These are phyloP conservation scores for Phytopythium helicoides DNA, from an alignment of 352 stramenopile genomes.

Conservation along the genomic window DNA sequence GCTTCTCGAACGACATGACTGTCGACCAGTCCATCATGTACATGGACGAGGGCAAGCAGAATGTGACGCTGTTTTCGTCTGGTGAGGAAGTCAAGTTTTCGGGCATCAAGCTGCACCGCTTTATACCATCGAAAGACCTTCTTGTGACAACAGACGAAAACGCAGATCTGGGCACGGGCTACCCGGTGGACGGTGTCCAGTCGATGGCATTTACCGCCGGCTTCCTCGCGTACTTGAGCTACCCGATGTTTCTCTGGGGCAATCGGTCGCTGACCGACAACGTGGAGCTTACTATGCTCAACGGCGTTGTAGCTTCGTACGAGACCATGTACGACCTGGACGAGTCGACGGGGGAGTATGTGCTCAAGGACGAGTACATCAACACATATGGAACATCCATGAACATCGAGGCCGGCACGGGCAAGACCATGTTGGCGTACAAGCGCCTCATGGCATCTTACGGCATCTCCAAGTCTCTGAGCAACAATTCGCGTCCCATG, in stretches of 20 bases:
- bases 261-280: constrained; percentile 38
- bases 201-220: constrained; percentile 40
- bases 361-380: constrained; percentile 49
- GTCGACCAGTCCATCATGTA: constrained; percentile 43
- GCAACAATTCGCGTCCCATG: constrained; percentile 42
- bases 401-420: constrained; percentile 66
- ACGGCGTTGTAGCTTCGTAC: constrained; percentile 34
- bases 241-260: constrained; percentile 57
- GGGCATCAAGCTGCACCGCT: constrained; percentile 52
- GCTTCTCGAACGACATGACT: constrained; percentile 42
- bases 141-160: constrained; percentile 21
- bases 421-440: constrained; percentile 61
- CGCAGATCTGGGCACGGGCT: constrained; percentile 35
- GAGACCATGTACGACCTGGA: constrained; percentile 44
- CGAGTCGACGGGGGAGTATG: constrained; percentile 12
- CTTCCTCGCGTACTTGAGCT: constrained; percentile 61
- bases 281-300: constrained; percentile 48
- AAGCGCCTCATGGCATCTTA: constrained; percentile 73
- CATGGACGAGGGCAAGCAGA: constrained; percentile 51
- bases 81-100: constrained; percentile 38
- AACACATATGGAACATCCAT: constrained; percentile 53
- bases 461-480: constrained; percentile 32
- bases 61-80: constrained; percentile 52
- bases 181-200: constrained; percentile 52
- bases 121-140: constrained; percentile 33